These are phyloP conservation scores for Mycena sanguinolenta DNA, from an alignment of 768 basidiomycete species.

Conservation along the genomic window DNA sequence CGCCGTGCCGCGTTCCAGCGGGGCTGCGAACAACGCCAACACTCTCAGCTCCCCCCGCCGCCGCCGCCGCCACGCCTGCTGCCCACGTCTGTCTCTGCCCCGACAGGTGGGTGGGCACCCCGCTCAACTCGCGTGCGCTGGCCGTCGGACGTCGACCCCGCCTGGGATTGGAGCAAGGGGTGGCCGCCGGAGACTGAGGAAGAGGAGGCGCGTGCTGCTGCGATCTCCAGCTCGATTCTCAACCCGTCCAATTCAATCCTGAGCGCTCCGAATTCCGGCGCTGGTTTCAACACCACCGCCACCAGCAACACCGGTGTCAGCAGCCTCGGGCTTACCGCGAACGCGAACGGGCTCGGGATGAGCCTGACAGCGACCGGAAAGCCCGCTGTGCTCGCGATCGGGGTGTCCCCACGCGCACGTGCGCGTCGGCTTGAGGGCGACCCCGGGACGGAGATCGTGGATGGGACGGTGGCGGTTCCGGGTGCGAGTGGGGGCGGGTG, in stretches of 20 bases:
- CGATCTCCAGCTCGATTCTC: too few relatives aligned
- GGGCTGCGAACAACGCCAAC: too few relatives aligned
- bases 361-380: background rate
- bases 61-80: background rate
- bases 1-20: background rate
- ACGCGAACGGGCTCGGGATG: too few relatives aligned
- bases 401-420: conserved; percentile 31
- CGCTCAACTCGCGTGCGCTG: conserved; percentile 17
- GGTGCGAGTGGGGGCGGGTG: conserved; percentile 16
- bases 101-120: too few relatives aligned
- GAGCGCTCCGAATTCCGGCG: too few relatives aligned
- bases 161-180: too few relatives aligned
- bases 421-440: conserved; percentile 15
- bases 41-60: conserved; percentile 16
- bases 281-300: background rate
- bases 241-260: too few relatives aligned
- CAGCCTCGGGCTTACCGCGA: background rate
- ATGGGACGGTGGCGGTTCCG: conserved; percentile 17
- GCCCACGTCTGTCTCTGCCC: conserved; percentile 9
- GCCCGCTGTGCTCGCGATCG: conserved; percentile 27
- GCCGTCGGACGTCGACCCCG: conserved; percentile 12
- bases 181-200: too few relatives aligned
- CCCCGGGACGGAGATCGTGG: conserved; percentile 18
- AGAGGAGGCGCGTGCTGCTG: too few relatives aligned
- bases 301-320: background rate